Percentiles rank a stretch among this genome's conserved stretches.
Conservation (phyloP, 2,329 filamentous ascomycete genomes). For the Hypoxylon sp. region DNA sequence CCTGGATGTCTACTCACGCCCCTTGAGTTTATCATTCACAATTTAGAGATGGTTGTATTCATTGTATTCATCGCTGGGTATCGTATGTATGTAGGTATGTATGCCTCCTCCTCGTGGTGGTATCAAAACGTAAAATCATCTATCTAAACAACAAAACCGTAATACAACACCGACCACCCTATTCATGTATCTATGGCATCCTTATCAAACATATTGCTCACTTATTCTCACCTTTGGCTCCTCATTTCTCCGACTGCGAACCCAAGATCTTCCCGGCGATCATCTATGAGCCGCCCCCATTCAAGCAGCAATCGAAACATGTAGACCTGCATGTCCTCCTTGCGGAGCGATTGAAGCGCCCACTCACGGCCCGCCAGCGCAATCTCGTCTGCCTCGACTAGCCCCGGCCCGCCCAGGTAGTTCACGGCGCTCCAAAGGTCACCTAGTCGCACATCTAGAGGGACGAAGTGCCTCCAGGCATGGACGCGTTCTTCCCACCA, state of each 20-base stretch:
- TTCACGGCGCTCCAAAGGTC: slow-evolving; percentile 49
- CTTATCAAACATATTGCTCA: background rate
- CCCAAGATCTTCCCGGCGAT: slow-evolving; percentile 55
- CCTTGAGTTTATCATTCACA: background rate
- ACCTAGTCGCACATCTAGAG: slow-evolving; percentile 63
- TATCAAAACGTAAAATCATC: slow-evolving; percentile 29
- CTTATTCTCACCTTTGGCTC: background rate
- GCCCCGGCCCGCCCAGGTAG: slow-evolving; percentile 47
- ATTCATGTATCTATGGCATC: slow-evolving; percentile 4
- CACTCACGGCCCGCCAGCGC: slow-evolving; percentile 67
- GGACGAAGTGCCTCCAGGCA: slow-evolving; percentile 74
- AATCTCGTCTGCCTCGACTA: slow-evolving; percentile 61
- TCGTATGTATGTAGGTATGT: slow-evolving; percentile 4
- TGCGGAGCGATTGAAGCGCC: slow-evolving; percentile 66
- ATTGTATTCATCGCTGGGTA: slow-evolving; percentile 14
- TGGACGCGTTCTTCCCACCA: slow-evolving; percentile 74
- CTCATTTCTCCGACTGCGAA: slow-evolving; percentile 41
- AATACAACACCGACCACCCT: slow-evolving; percentile 4
- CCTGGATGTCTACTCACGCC: background rate
- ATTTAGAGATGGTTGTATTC: background rate
- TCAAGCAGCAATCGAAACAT: slow-evolving; percentile 67
- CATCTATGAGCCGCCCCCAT: slow-evolving; percentile 59
- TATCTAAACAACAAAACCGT: background rate
- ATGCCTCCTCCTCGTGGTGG: slow-evolving; percentile 4
- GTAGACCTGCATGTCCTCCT: slow-evolving; percentile 71